Evolutionary conservation across 2,329 filamentous ascomycete species (phyloP).

Genomic region (Colletotrichum filicis): DNA sequence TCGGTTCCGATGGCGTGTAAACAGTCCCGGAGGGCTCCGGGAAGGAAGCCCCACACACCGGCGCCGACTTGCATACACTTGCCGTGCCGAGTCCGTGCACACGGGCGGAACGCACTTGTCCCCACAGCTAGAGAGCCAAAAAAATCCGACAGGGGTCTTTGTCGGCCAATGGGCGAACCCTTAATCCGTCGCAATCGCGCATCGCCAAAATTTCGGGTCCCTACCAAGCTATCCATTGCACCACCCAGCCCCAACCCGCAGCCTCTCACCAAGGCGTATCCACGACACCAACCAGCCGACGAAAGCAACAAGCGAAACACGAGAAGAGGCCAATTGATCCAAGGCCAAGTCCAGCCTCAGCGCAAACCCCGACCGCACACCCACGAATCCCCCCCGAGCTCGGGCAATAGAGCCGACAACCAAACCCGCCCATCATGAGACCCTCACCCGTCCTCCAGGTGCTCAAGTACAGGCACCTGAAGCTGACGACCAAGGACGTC

Average conservation of each 20-base stretch:
- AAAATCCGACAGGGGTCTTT: neutral
- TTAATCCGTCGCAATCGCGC: conserved; percentile 27
- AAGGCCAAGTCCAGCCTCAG: neutral
- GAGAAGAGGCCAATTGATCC: neutral
- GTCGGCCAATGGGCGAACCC: conserved; percentile 18
- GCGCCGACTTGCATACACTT: neutral
- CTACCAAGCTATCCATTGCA: neutral
- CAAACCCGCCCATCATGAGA: conserved; percentile 62
- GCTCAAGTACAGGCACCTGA: conserved; percentile 77
- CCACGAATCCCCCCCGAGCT: neutral
- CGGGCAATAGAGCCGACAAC: neutral
- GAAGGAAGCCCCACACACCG: neutral
- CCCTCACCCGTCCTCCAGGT: conserved; percentile 75
- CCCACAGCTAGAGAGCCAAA: neutral
- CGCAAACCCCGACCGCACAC: neutral
- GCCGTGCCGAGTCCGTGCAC: too few relatives aligned
- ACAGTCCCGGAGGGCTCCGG: neutral
- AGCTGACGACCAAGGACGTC: conserved; percentile 91
- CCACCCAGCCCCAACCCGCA: neutral
- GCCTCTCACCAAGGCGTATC: neutral
- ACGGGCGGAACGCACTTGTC: neutral
- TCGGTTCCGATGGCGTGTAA: neutral
- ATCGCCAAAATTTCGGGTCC: conserved; percentile 35
- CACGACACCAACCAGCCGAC: neutral
- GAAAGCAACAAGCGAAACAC: neutral